phyloP scores from a whole-genome alignment of 495 filamentous ascomycete genomes.

The Neurospora tetraspora region DNA sequence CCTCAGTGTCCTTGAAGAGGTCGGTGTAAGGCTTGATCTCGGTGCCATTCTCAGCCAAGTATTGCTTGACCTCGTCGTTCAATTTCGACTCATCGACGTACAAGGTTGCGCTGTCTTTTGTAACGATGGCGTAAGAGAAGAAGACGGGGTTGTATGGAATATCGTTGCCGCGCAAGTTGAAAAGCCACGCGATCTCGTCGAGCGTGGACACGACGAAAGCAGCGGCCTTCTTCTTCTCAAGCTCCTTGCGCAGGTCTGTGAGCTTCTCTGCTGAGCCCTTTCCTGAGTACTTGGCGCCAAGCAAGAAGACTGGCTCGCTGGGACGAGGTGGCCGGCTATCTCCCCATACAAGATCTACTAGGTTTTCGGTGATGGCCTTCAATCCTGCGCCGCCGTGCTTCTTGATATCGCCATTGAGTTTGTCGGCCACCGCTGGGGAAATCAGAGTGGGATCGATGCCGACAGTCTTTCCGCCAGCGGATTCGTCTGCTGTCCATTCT shows the following conservation, averaged over 20 bases:
- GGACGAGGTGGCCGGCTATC: slow-evolving; percentile 61
- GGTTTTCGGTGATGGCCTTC: slow-evolving; percentile 62
- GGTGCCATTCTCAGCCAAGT: slow-evolving; percentile 61
- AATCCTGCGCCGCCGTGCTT: slow-evolving; percentile 74
- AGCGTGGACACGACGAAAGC: slow-evolving; percentile 92
- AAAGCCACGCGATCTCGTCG: slow-evolving; percentile 97
- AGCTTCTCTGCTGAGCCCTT: slow-evolving; percentile 80
- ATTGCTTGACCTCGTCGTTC: slow-evolving; percentile 52
- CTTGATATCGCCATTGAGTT: slow-evolving; percentile 77
- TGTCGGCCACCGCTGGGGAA: slow-evolving; percentile 74
- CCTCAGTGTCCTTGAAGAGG: slow-evolving; percentile 69
- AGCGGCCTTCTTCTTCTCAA: slow-evolving; percentile 81
- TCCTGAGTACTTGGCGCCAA: slow-evolving; percentile 65
- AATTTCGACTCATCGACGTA: slow-evolving; percentile 81
- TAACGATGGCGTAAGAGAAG: slow-evolving; percentile 92
- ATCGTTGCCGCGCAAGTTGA: slow-evolving; percentile 91
- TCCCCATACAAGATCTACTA: slow-evolving; percentile 85
- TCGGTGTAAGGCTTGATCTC: slow-evolving; percentile 71
- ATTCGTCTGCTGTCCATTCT: slow-evolving; percentile 87
- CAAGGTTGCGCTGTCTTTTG: slow-evolving; percentile 67
- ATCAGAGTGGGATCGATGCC: slow-evolving; percentile 89
- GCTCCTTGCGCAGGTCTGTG: slow-evolving; percentile 75
- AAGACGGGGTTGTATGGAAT: slow-evolving; percentile 99
- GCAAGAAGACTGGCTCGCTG: slow-evolving; percentile 61
- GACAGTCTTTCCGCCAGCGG: slow-evolving; percentile 74